These are phyloP conservation scores for Emericellopsis atlantica DNA, from an alignment of 2,329 filamentous ascomycete species.

Conservation along the genomic window DNA sequence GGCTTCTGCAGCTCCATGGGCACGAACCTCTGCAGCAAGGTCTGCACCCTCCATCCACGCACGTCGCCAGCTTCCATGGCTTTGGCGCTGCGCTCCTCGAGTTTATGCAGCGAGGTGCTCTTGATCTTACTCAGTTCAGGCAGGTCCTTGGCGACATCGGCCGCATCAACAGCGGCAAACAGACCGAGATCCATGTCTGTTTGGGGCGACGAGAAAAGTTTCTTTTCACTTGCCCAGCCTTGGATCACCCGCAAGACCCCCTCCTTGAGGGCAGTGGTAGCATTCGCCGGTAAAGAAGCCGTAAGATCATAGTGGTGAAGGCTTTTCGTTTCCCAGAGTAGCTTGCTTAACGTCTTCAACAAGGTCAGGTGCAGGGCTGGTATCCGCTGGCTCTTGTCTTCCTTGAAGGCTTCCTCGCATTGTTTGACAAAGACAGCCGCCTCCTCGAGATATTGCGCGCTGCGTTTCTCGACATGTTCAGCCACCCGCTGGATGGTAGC, in stretches of 20 bases:
- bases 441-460: constrained; percentile 23
- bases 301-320: constrained; percentile 11
- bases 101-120: constrained; percentile 12
- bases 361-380: constrained; percentile 20
- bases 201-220: constrained; percentile 12
- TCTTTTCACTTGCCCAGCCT: constrained; percentile 16
- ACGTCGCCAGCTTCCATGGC: constrained; percentile 21
- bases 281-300: constrained; percentile 9
- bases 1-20: constrained; percentile 15
- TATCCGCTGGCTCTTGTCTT: constrained; percentile 11
- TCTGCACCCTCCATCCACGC: constrained; percentile 31
- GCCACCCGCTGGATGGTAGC: constrained; percentile 28
- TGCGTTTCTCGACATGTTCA: constrained; percentile 27
- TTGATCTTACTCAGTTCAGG: constrained; percentile 11
- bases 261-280: constrained; percentile 13
- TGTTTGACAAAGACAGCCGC: constrained; percentile 8
- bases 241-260: constrained; percentile 12
- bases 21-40: constrained; percentile 26
- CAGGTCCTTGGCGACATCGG: constrained; percentile 10
- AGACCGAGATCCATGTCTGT: constrained; percentile 12
- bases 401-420: not conserved
- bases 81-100: constrained; percentile 20
- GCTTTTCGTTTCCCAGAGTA: constrained; percentile 4
- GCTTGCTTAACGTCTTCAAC: constrained; percentile 11
- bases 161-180: constrained; percentile 19